A percentile compares a stretch with the other conserved stretches of the same genome.
Conservation (phyloP, 805 yeast species). For the Candida taoyuanica region DNA sequence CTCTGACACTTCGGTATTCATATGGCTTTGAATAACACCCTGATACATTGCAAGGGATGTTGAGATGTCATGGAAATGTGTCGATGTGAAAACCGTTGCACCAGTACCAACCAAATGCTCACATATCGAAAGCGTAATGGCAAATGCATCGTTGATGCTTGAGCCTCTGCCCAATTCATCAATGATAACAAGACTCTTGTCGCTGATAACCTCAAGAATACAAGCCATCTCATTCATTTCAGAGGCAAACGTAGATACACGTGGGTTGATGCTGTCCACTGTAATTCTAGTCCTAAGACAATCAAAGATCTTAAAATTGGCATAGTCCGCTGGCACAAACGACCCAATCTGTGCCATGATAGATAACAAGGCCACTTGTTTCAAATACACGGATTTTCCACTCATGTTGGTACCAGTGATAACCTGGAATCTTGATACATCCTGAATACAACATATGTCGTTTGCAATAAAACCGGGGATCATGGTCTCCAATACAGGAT, state of each 20-base stretch:
- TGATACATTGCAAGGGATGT: constrained; percentile 30
- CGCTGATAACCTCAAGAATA: constrained; percentile 34
- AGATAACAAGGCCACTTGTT: constrained; percentile 44
- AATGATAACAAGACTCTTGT: constrained; percentile 36
- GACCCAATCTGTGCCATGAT: constrained; percentile 59
- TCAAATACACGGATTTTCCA: constrained; percentile 55
- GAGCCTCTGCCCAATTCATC: constrained; percentile 58
- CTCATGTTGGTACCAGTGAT: constrained; percentile 62
- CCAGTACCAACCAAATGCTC: constrained; percentile 31
- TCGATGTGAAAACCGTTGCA: constrained; percentile 36
- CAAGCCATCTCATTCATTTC: constrained; percentile 47
- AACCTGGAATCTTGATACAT: constrained; percentile 39
- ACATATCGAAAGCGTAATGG: constrained; percentile 42
- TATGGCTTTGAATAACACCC: constrained; percentile 35
- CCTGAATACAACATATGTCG: constrained; percentile 32
- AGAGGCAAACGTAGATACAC: constrained; percentile 39
- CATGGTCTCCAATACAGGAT: constrained; percentile 37
- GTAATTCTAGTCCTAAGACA: constrained; percentile 36
- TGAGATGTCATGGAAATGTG: constrained; percentile 43
- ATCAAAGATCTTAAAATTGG: constrained; percentile 36
- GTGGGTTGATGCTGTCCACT: constrained; percentile 31
- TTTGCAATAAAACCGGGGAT: constrained; percentile 33
- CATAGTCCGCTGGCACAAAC: constrained; percentile 43
- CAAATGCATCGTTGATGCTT: constrained; percentile 46
- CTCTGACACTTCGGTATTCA: constrained; percentile 28